Evolutionary conservation across 1,284 basidiomycete genomes (phyloP), one percentile per base, ranked within the genome.

Genomic region (Abortiporus biennis): DNA sequence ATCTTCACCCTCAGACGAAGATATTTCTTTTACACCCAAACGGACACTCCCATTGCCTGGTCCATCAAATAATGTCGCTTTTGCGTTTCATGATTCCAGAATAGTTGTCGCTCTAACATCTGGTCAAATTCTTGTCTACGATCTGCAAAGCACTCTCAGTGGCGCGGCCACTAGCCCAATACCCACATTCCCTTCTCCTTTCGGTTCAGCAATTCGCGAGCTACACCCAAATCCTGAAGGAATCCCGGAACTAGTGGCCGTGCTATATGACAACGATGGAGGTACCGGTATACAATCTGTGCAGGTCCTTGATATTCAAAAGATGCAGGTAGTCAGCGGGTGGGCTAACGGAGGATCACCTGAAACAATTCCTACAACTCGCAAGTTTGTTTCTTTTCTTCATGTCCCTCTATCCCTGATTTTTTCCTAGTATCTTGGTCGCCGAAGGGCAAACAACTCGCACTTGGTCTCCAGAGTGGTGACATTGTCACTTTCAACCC

Each of bases 361-460:
- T 1, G 68, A 70, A 43, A 69, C 72, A 12, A 69, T 65, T 25
- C 78, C 80, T 1, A 71, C 72, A 13, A 69, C 78, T 45, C 65
- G 85, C 86, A 46, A 43, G 80, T 66, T 16, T 46, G 20, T 39
- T 38, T 35, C 24, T 36, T 39, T 27, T 35, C 39, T 29, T 43
- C 29, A 40, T 47, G n/a, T n/a, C n/a, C n/a, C n/a, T n/a, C n/a
- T n/a, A n/a, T 9, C 27, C 8, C 27, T 29, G 27, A 29, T 20
- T 40, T 38, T 6, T 46, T 54, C 0, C 34, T 48, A 84, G 83
- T 83, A 4, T 77, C 80, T 16, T 92, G 90, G 89, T 92, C 90
- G 2, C 81, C 87, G 2, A 90, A 88, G 57, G 90, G 89, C 35
- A 92, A 91, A 58, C 88, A 91, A 49, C 63, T 92, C 24, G 88